Evolutionary conservation across 805 yeast species (phyloP).

Genomic region (Kodamaea hsintzibuensis): DNA sequence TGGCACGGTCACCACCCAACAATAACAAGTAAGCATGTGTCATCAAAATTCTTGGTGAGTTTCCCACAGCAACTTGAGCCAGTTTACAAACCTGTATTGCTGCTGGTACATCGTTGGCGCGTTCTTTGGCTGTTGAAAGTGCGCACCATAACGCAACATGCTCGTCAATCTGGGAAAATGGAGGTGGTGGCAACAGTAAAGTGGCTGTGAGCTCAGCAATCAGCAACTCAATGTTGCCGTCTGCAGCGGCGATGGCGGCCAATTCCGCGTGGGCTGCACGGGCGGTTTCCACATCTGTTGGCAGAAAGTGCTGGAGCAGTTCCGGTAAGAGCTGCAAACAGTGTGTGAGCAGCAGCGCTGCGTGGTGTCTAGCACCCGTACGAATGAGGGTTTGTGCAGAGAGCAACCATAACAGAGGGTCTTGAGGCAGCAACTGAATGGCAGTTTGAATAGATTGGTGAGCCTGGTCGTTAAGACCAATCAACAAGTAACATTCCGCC

Average conservation of each 20-base stretch:
- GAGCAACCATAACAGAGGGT: constrained; percentile 49
- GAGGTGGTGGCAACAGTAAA: constrained; percentile 50
- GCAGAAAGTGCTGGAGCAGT: constrained; percentile 24
- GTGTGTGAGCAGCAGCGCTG: constrained; percentile 48
- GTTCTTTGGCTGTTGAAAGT: constrained; percentile 50
- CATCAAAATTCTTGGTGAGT: constrained; percentile 44
- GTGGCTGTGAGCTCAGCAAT: constrained; percentile 52
- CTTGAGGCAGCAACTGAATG: constrained; percentile 35
- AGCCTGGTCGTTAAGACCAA: constrained; percentile 53
- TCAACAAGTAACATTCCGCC: constrained; percentile 49
- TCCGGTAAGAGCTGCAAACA: constrained; percentile 45
- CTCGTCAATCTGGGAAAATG: constrained; percentile 45
- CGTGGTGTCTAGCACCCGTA: constrained; percentile 44
- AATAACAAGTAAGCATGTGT: constrained; percentile 53
- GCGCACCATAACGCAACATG: constrained; percentile 55
- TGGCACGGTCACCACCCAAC: constrained; percentile 22
- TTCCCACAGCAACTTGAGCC: constrained; percentile 47
- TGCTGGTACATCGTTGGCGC: constrained; percentile 49
- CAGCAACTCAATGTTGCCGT: constrained; percentile 51
- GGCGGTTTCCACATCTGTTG: constrained; percentile 46
- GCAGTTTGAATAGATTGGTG: constrained; percentile 49
- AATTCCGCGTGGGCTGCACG: constrained; percentile 56
- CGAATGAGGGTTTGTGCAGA: constrained; percentile 51
- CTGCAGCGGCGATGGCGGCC: constrained; percentile 54
- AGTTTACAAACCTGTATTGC: constrained; percentile 52